Evolutionary conservation across 1,284 basidiomycete genomes (phyloP), one percentile per base, ranked within the genome.

Genomic region (Austroboletus rostrupii): DNA sequence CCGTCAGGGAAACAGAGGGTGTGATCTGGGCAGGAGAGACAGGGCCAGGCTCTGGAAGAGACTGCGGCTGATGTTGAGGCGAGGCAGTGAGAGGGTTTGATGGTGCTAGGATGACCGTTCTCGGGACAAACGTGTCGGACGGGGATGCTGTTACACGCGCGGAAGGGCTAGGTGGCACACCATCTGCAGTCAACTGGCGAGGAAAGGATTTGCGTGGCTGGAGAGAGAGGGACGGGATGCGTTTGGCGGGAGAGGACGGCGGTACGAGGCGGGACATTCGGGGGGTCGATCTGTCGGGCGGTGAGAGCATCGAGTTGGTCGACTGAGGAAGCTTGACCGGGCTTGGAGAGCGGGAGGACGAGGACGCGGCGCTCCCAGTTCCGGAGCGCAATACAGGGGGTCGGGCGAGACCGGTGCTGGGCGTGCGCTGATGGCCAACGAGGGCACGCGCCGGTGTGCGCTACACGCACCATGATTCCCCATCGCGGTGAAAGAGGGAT

Each of bases 271-370:
- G 62, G 21, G 65, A 63, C 20, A 55, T 46, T 17, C 57, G 57
- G 12, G 67, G 56, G 37, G 54, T 66, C 13, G 59, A 67, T 20
- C 46, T 32, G 16, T 53, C 53, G 0, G 61, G 52, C 16, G 60
- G 53, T 36, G 64, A 56, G 28, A 65, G 56, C 35, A 64, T 19
- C 21, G 62, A 47, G 16, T 38, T 26, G 17, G 12, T 49, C 1
- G 55, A 43, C n/a, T 47, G 33, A 26, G 52, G 17, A 52, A 61
- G 42, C 48, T 77, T 77, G 32, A 56, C 61, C 8, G 76, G 76
- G 50, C 74, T 77, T 3, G 65, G 56, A 13, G 72, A 67, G 17
- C 76, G 75, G 10, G 74, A 71, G 5, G 75, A 70, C 23, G 66
- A 58, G 16, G 72, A 61, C 14, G 67, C 51, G 17, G 49, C 61